Evolutionary conservation across 2,329 filamentous ascomycete genomes (phyloP).

Genomic region (Fusarium goolgardi): DNA sequence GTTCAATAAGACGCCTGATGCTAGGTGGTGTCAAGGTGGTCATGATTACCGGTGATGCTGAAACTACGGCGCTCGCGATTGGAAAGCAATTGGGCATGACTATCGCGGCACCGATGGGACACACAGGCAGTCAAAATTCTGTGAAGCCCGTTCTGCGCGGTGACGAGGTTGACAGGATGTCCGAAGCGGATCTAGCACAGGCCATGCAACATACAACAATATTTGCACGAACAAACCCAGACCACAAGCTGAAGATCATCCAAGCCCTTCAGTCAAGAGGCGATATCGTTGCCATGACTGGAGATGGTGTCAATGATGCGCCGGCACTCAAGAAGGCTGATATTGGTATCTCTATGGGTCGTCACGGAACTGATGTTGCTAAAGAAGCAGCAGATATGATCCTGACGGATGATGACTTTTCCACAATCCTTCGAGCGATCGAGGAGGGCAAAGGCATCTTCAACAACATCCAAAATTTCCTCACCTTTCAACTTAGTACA

Average conservation of each 20-base stretch:
- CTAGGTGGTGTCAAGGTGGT: slow-evolving; percentile 95
- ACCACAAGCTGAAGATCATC: slow-evolving; percentile 98
- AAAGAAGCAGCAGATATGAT: slow-evolving; percentile 98
- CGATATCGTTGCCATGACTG: slow-evolving; percentile 98
- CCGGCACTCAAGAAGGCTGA: slow-evolving; percentile 97
- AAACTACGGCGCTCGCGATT: slow-evolving; percentile 94
- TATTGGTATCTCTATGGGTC: slow-evolving; percentile 97
- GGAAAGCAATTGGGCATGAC: slow-evolving; percentile 96
- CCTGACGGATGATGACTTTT: slow-evolving; percentile 88
- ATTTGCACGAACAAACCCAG: slow-evolving; percentile 94
- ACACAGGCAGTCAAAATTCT: slow-evolving; percentile 66
- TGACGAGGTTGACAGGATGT: slow-evolving; percentile 94
- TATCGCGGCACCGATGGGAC: slow-evolving; percentile 67
- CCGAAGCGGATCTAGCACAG: slow-evolving; percentile 81
- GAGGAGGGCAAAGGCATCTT: slow-evolving; percentile 99
- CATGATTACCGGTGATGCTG: slow-evolving; percentile 98
- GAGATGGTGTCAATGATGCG: slow-evolving; percentile 97
- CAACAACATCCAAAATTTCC: slow-evolving; percentile 99
- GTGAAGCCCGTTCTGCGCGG: slow-evolving; percentile 82
- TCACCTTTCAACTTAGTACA: slow-evolving; percentile 97
- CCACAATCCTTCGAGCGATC: slow-evolving; percentile 91
- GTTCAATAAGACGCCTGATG: slow-evolving; percentile 89
- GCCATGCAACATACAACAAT: slow-evolving; percentile 91
- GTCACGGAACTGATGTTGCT: slow-evolving; percentile 93
- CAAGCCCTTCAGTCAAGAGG: slow-evolving; percentile 89